These are phyloP conservation scores for Madurella mycetomatis DNA, from an alignment of 2,329 filamentous ascomycete species.

Conservation along the genomic window DNA sequence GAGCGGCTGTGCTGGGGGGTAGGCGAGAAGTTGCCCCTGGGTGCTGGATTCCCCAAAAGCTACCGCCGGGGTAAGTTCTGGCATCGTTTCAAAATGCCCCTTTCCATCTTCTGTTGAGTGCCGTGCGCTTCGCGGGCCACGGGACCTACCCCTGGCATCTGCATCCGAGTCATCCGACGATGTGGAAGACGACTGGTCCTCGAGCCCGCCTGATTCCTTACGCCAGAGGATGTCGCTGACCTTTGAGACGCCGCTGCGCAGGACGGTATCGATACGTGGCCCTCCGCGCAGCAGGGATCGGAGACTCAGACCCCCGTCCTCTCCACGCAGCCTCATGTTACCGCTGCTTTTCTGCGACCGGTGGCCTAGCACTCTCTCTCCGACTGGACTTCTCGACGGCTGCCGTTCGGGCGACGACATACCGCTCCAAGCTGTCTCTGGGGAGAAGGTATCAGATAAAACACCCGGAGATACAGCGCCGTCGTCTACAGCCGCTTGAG, in stretches of 20 bases:
- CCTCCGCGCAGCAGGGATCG: conserved; percentile 77
- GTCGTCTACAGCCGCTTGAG: conserved; percentile 32
- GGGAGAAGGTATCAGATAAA: conserved; percentile 24
- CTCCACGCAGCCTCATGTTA: conserved; percentile 43
- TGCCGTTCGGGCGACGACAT: conserved; percentile 28
- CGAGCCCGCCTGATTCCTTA: conserved; percentile 39
- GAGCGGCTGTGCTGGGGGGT: conserved; percentile 30
- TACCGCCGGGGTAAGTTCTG: conserved; percentile 41
- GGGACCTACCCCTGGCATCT: conserved; percentile 39
- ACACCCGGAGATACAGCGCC: conserved; percentile 25
- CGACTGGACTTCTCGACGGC: conserved; percentile 40
- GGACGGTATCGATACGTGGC: conserved; percentile 66
- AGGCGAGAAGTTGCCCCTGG: conserved; percentile 15
- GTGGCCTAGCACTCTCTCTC: conserved; percentile 35
- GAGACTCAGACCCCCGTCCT: conserved; percentile 51
- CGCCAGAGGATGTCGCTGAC: conserved; percentile 55
- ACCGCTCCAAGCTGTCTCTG: conserved; percentile 28
- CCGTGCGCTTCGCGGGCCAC: conserved; percentile 31
- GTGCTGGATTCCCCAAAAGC: conserved; percentile 25
- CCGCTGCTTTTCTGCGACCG: conserved; percentile 46
- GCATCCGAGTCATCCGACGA: conserved; percentile 48
- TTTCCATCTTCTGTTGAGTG: conserved; percentile 33
- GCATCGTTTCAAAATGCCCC: conserved; percentile 50
- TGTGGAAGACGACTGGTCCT: conserved; percentile 35
- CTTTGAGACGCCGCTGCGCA: conserved; percentile 56